Evolutionary conservation across 768 basidiomycete genomes (phyloP), one percentile per base, ranked within the genome.

Genomic region (Epithele typhae): DNA sequence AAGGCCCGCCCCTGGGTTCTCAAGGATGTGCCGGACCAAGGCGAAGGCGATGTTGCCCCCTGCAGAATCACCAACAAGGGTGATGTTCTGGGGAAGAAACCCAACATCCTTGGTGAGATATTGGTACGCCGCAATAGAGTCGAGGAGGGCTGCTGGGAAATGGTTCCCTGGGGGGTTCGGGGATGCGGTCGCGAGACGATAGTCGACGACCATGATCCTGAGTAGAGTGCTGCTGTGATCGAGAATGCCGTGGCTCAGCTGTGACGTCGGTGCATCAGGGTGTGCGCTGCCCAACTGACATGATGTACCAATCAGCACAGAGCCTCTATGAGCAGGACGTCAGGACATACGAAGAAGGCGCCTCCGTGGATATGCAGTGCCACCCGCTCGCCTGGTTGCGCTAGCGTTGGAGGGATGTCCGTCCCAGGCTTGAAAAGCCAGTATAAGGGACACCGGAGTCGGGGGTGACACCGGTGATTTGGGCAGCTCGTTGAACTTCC

Each of bases 121-220:
- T 37, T 74, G 65, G 62, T 90, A 92, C 6, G 82, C 87, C 1
- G 84, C 77, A 9, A 91, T 64, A 3, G 79, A 81, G 58, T 92
- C 88, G 12, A 92, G 65, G 0, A 92, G 69, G 17, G 84, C 84
- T 0, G 83, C 71, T 0, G 89, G 89, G 69, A 92, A 92, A 7
- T 86, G 76, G 50, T 81, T 70, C 4, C 64, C 64, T 11, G 68
- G 62, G 23, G 37, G 49, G 46, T 22, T 78, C 72, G 40, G 67
- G 59, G 11, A 64, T 59, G 5, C 77, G 65, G 32, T 79, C 77
- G 36, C 84, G 74, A 51, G 40, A 5, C 87, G 81, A 62, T 92
- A 92, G 64, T 90, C 89, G 39, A 87, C 55, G 11, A 76, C 74
- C 56, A 87, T 75, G 4, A 71, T 66, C 34, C 81, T 76, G 23